These are phyloP conservation scores for Penicillium arizonense DNA, from an alignment of 495 filamentous ascomycete species.

Conservation along the genomic window DNA sequence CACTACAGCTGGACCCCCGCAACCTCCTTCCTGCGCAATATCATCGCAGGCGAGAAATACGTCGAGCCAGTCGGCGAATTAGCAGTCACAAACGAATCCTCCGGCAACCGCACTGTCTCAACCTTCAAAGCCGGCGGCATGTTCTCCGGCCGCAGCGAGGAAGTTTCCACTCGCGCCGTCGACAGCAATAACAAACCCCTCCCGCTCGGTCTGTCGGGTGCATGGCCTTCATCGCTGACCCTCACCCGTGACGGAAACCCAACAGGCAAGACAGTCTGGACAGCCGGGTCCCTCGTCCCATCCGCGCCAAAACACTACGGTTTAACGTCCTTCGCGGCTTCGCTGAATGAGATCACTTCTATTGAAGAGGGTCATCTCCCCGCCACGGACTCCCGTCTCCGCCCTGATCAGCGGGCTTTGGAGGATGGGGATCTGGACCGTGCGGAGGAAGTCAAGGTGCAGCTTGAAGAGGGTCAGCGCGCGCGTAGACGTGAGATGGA, in stretches of 20 bases:
- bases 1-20: conserved; percentile 80
- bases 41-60: conserved; percentile 98
- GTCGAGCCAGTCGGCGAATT: conserved; percentile 91
- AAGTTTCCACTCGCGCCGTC: conserved; percentile 72
- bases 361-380: conserved; percentile 73
- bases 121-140: conserved; percentile 93
- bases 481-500: conserved; percentile 73
- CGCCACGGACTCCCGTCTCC: conserved; percentile 74
- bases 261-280: conserved; percentile 69
- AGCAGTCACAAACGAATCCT: conserved; percentile 75
- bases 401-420: conserved; percentile 88
- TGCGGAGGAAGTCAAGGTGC: conserved; percentile 79
- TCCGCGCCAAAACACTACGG: conserved; percentile 79
- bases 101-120: conserved; percentile 72
- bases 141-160: conserved; percentile 93
- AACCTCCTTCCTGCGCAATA: conserved; percentile 89
- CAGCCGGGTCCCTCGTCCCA: conserved; percentile 68
- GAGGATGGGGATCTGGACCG: conserved; percentile 80
- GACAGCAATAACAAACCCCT: conserved; percentile 60
- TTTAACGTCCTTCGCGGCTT: conserved; percentile 79
- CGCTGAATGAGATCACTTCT: conserved; percentile 81
- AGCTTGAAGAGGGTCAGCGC: conserved; percentile 83
- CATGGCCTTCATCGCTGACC: conserved; percentile 76
- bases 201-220: conserved; percentile 66
- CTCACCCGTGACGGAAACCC: conserved; percentile 57